Evolutionary conservation across 805 yeast genomes (phyloP), one percentile per base, ranked within the genome.

Genomic region (Kazachstania taianensis): DNA sequence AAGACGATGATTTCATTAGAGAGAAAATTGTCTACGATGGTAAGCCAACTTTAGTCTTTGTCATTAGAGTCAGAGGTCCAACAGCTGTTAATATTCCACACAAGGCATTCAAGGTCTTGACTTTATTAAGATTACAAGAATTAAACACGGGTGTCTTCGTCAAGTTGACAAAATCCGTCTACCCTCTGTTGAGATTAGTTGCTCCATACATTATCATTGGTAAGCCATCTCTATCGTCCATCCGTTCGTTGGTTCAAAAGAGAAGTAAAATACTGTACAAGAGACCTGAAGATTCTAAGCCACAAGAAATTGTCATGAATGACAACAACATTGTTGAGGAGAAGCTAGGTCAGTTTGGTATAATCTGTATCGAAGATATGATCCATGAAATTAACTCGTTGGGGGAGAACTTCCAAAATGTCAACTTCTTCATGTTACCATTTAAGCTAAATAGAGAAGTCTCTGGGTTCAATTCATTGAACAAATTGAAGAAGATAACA

Each of bases 321-420:
- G 85, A 78, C 59, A 82, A 82, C 63, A 77, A 74, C 48, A 59
- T 76, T 28, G 78, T 82, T 35, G 94, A 82, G 61, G 86, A 81
- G 49, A 64, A 67, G 49, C 66, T 82, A 42, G 79, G 79, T 28
- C 81, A 78, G 7, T 62, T 66, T 37, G 86, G 89, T 20, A 63
- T 79, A 41, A 75, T 82, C 43, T 82, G 94, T 72, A 70, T 80
- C 14, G 92, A 82, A 63, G 94, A 82, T 60, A 66, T 82, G 38
- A 72, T 82, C 37, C 84, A 78, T 52, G 89, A 81, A 60, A 67
- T 82, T 36, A 66, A 65, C 15, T 56, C 75, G 13, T 50, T 80
- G 46, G 81, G 85, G 14, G 83, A 74, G 18, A 62, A 69, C 42
- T 82, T 82, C 65, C 73, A 75, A 48, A 59, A 59, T 20, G 73